Evolutionary conservation across 73 alveolate genomes (phyloP).

Genomic region (Tetrahymena malaccensis): DNA sequence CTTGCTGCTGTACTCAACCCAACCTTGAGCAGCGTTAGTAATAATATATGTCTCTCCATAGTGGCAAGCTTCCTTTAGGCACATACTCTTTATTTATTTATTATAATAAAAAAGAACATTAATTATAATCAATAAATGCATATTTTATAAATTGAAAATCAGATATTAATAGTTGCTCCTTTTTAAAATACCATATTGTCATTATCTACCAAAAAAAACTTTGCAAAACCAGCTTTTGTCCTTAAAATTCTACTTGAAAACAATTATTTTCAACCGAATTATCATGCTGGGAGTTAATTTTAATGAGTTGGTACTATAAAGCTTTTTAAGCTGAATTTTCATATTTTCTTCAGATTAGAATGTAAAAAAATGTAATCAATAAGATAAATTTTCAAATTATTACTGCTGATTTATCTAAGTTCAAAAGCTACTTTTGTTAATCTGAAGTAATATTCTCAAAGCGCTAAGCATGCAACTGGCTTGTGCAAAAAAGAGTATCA

Average conservation of each 20-base stretch:
- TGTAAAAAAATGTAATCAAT: neutral
- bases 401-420: constrained; percentile 39
- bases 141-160: too few species aligned
- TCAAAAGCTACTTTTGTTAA: constrained; percentile 3
- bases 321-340: neutral
- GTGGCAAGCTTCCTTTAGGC: constrained; percentile 23
- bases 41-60: constrained; percentile 82
- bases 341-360: neutral
- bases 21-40: constrained; percentile 98
- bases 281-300: neutral
- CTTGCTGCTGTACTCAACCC: constrained; percentile 89
- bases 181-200: too few species aligned
- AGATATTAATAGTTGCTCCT: too few species aligned
- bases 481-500: constrained; percentile 96
- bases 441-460: constrained; percentile 24
- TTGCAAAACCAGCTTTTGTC: neutral
- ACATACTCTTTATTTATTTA: constrained; percentile 1
- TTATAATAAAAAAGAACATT: neutral
- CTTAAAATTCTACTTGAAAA: neutral
- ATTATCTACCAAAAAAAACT: neutral
- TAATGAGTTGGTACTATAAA: neutral
- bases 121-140: neutral
- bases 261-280: neutral
- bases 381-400: neutral
- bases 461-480: constrained; percentile 55